These are phyloP conservation scores for Mesembryanthemum crystallinum DNA, from an alignment of 148 eudicot genomes.

Conservation along the genomic window DNA sequence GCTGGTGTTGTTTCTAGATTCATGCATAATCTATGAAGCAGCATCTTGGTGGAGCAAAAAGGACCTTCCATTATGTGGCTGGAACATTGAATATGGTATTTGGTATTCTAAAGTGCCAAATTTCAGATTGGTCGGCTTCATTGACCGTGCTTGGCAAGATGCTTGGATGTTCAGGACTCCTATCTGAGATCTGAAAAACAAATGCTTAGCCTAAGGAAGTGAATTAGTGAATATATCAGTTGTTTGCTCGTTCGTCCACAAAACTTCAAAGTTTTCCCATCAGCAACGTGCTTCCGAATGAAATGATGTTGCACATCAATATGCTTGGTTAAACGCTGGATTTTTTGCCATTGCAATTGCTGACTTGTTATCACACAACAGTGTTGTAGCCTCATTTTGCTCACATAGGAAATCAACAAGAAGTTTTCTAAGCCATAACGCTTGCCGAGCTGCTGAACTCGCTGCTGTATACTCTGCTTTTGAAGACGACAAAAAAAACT, in stretches of 20 bases:
- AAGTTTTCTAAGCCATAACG: slow-evolving; percentile 7
- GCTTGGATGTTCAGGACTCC: slow-evolving; percentile 11
- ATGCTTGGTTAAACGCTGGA: slow-evolving; percentile 16
- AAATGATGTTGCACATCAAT: slow-evolving; percentile 16
- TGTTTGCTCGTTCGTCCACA: slow-evolving; percentile 14
- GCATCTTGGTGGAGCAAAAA: slow-evolving; percentile 20
- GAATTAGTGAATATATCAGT: slow-evolving; percentile 15
- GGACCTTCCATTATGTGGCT: slow-evolving; percentile 5
- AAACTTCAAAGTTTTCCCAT: slow-evolving; percentile 8
- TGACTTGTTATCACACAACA: slow-evolving; percentile 17
- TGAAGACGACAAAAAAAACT: background rate
- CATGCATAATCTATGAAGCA: slow-evolving; percentile 14
- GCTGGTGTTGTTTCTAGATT: slow-evolving; percentile 18
- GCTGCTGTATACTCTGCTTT: slow-evolving; percentile 11
- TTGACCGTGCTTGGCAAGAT: slow-evolving; percentile 17
- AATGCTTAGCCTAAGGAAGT: slow-evolving; percentile 12
- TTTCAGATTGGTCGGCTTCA: slow-evolving; percentile 12
- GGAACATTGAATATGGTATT: slow-evolving; percentile 12
- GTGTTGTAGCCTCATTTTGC: background rate
- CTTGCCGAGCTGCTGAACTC: slow-evolving; percentile 13
- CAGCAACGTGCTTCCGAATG: background rate
- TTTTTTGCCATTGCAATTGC: slow-evolving; percentile 17
- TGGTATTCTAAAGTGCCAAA: background rate
- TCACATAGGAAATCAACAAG: background rate
- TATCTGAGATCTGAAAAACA: background rate